Base-by-base conservation (phyloP, 192 early-diverging fungal genomes). In the Jimgerdemannia flammicorona region DNA sequence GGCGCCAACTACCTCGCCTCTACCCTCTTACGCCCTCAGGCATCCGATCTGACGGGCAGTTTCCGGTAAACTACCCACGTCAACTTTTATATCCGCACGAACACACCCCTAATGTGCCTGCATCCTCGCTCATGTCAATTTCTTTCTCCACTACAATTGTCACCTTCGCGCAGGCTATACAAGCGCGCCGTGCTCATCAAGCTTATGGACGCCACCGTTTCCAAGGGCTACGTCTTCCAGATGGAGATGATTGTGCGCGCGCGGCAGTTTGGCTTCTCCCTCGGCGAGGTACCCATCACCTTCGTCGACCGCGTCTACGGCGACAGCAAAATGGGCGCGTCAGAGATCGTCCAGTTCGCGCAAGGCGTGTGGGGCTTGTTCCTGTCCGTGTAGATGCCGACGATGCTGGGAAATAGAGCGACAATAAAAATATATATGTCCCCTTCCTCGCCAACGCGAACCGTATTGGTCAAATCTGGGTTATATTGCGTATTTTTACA, bases 171-270 rank as follows among this genome's bases (percentile, higher is more conserved):
- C 43, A 91, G 95, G 43, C 83, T 99, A 44, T 99, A 99, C 86
- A 96, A 96, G 86, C 96, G 95, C 83, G 87, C 93, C 17, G 96
- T 96, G 3, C 84, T 99, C 44, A 80, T 88, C 67, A 83, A 91
- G 80, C 87, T 99, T 79, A 99, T 99, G 74, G 84, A 88, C 41
- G 91, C 91, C 3, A 96, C 94, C 6, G 89, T 97, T 44, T 95
- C 96, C 69, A 98, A 98, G 83, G 97, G 97, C 11, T 99, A 99
- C 77, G 96, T 98, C 39, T 99, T 99, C 87, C 97, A 99, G 84
- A 98, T 98, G 96, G 97, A 99, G 80, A 98, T 99, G 95, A 99
- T 99, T 91, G 94, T 99, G 10, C 92, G 96, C 40, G 97, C 97
- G 67, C 87, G 96, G 75, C 95, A 98, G 82, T 90, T 97, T 76